Percentiles rank a stretch among this genome's conserved stretches.
Conservation (phyloP, 257 asterid genomes). For the Primulina huaijiensis region DNA sequence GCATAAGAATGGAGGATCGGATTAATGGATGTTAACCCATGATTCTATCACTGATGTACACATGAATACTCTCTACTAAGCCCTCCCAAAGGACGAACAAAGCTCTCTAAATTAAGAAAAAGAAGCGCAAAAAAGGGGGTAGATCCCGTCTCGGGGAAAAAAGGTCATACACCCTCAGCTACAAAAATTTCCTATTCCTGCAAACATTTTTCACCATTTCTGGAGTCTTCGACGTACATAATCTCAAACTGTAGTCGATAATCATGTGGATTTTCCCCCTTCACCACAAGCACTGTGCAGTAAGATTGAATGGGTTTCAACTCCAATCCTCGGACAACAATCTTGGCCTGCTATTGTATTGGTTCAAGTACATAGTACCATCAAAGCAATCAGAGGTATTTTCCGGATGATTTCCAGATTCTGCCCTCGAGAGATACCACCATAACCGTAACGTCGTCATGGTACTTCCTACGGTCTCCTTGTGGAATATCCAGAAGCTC, state of each 20-base stretch:
- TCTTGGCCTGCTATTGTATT: background rate
- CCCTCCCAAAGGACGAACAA: background rate
- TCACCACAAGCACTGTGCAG: background rate
- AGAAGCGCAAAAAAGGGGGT: background rate
- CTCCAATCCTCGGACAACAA: background rate
- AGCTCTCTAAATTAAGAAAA: background rate
- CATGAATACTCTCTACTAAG: background rate
- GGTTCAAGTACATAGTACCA: background rate
- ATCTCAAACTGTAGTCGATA: background rate
- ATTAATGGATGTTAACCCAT: background rate
- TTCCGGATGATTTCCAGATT: slow-evolving; percentile 95
- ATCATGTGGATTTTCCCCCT: background rate
- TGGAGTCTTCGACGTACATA: background rate
- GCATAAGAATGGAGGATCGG: background rate
- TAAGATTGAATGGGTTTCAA: background rate
- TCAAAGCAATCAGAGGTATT: slow-evolving; percentile 53
- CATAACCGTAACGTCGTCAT: slow-evolving; percentile 98
- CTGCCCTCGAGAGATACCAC: slow-evolving; percentile 94
- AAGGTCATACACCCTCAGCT: background rate
- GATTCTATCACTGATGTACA: background rate
- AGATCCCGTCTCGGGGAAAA: background rate
- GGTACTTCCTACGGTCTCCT: slow-evolving; percentile 95
- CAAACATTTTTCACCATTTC: background rate
- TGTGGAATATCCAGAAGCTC: slow-evolving; percentile 94
- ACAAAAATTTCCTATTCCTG: background rate